Evolutionary conservation across 108 stramenopile species (phyloP).

Genomic region (Skeletonema grethae): DNA sequence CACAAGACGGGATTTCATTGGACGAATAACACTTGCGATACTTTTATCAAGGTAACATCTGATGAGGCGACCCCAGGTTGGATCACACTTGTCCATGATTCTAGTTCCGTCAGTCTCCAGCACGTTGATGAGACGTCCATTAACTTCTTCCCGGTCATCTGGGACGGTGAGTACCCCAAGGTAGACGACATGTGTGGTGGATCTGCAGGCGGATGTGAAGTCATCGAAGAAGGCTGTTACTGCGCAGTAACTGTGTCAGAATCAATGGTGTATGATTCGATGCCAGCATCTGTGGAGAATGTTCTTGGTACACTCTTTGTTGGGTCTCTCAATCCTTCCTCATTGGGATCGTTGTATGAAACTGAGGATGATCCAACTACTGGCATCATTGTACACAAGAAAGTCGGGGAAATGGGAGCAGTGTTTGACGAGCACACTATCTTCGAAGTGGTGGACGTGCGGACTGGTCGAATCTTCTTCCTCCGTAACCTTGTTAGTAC

Average conservation of each 20-base stretch:
- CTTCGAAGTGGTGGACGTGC: constrained; percentile 34
- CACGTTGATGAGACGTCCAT: constrained; percentile 3
- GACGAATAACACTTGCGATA: constrained; percentile 33
- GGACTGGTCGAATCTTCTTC: constrained; percentile 13
- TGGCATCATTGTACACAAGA: constrained; percentile 43
- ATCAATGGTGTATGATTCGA: constrained; percentile 31
- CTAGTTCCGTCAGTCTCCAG: constrained; percentile 4
- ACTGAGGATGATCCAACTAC: constrained; percentile 7
- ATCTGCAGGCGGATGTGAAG: constrained; percentile 29
- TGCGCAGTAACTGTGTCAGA: constrained; percentile 29
- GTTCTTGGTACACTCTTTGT: constrained; percentile 39
- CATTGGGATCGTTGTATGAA: constrained; percentile 28
- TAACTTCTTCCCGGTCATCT: constrained; percentile 10
- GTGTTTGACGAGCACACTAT: constrained; percentile 30
- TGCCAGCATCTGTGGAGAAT: constrained; percentile 44
- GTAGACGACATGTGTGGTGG: constrained; percentile 32
- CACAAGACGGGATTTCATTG: constrained; percentile 41
- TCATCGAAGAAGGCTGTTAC: constrained; percentile 43
- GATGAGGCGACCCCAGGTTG: constrained; percentile 31
- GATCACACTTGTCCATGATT: constrained; percentile 55
- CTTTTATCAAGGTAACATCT: constrained; percentile 37
- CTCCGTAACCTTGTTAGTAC: constrained; percentile 34
- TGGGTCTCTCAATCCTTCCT: constrained; percentile 42
- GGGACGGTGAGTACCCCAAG: constrained; percentile 40
- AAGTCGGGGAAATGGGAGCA: constrained; percentile 7